phyloP scores from a whole-genome alignment of 805 yeast species.

The Sugiyamaella smithiae region DNA sequence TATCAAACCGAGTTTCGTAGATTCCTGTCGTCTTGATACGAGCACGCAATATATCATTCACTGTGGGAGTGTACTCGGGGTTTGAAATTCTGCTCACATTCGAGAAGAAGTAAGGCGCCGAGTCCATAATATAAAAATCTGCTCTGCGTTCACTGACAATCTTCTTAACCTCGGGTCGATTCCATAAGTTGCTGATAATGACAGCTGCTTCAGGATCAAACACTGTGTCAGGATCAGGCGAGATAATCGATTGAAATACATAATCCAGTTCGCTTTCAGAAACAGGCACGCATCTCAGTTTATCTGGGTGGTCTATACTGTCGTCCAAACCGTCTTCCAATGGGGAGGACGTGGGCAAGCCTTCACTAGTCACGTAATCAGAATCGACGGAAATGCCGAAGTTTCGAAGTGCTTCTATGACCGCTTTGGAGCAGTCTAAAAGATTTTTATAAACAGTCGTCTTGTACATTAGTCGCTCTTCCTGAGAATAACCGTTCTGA shows the following conservation, averaged over 20 bases:
- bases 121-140: slow-evolving; percentile 79
- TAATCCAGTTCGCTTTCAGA: slow-evolving; percentile 40
- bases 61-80: slow-evolving; percentile 65
- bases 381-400: slow-evolving; percentile 35
- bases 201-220: slow-evolving; percentile 51
- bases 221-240: slow-evolving; percentile 49
- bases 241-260: slow-evolving; percentile 43
- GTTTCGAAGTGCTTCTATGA: slow-evolving; percentile 63
- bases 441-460: slow-evolving; percentile 78
- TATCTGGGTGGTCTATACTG: slow-evolving; percentile 1
- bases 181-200: slow-evolving; percentile 53
- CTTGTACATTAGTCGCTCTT: slow-evolving; percentile 69
- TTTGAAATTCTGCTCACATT: slow-evolving; percentile 60
- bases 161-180: slow-evolving; percentile 56
- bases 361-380: slow-evolving; percentile 3
- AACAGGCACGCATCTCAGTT: slow-evolving; percentile 21
- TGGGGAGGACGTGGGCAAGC: not conserved
- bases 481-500: slow-evolving; percentile 65
- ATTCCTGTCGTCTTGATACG: slow-evolving; percentile 93
- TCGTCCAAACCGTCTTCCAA: not conserved
- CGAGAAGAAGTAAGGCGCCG: slow-evolving; percentile 67
- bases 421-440: slow-evolving; percentile 68
- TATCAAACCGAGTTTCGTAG: slow-evolving; percentile 72
- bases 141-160: slow-evolving; percentile 50
- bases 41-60: slow-evolving; percentile 77